These are phyloP conservation scores for Ilex paraguariensis DNA, from an alignment of 305 asterid species.

Conservation along the genomic window DNA sequence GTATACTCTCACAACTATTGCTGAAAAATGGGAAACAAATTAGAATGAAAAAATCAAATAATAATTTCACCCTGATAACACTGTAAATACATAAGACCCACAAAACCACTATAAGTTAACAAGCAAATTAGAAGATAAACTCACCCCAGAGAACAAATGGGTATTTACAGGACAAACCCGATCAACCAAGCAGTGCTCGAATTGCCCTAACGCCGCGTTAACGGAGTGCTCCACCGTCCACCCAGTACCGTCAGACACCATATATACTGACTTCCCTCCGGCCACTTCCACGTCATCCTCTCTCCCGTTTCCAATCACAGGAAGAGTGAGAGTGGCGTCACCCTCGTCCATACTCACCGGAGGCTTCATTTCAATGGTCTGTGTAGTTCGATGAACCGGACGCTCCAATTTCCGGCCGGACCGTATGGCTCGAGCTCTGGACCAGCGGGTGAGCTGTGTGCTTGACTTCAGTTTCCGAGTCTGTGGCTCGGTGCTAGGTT, in stretches of 20 bases:
- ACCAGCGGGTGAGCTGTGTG: slow-evolving; percentile 91
- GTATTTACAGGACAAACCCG: slow-evolving; percentile 79
- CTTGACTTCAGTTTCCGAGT: slow-evolving; percentile 50
- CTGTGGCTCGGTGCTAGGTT: slow-evolving; percentile 22
- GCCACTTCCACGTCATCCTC: slow-evolving; percentile 34
- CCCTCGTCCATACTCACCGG: neutral
- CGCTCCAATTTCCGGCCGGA: slow-evolving; percentile 74
- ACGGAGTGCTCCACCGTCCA: slow-evolving; percentile 97
- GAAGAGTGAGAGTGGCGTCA: neutral
- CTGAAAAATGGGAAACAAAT: no score
- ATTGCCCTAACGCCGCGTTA: slow-evolving; percentile 88
- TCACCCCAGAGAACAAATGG: slow-evolving; percentile 89
- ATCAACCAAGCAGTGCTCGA: slow-evolving; percentile 82
- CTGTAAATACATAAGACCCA: no score
- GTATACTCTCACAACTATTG: no score
- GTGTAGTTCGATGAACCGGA: slow-evolving; percentile 19
- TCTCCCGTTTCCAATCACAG: slow-evolving; percentile 17
- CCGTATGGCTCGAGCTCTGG: slow-evolving; percentile 78
- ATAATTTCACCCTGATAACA: no score
- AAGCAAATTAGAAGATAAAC: slow-evolving; percentile 6
- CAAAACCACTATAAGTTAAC: no score
- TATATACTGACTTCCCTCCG: slow-evolving; percentile 57
- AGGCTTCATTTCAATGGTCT: slow-evolving; percentile 10
- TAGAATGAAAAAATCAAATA: no score
- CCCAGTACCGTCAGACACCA: slow-evolving; percentile 95